These are phyloP conservation scores for Rhodotorula mucilaginosa DNA, from an alignment of 1,284 basidiomycete genomes.

Conservation along the genomic window DNA sequence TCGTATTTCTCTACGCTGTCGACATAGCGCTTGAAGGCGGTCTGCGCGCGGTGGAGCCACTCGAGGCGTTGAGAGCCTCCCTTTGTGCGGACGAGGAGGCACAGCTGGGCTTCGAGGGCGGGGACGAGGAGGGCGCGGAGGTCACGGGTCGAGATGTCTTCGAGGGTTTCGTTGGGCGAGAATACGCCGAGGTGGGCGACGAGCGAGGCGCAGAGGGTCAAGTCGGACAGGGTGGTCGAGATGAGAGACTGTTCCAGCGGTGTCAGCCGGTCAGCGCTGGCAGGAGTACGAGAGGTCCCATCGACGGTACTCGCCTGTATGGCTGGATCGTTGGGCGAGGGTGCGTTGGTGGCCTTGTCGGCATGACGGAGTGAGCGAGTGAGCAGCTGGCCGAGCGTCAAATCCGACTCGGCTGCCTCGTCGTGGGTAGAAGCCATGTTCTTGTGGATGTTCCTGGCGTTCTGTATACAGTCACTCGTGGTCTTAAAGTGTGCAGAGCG, in stretches of 20 bases:
- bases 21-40: slow-evolving; percentile 60
- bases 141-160: slow-evolving; percentile 78
- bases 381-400: slow-evolving; percentile 39
- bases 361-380: slow-evolving; percentile 23
- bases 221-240: slow-evolving; percentile 33
- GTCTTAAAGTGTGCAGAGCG: neutral
- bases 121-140: slow-evolving; percentile 76
- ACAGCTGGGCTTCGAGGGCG: slow-evolving; percentile 69
- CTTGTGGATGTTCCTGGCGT: too few species aligned
- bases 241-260: slow-evolving; percentile 16
- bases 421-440: neutral
- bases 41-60: slow-evolving; percentile 56
- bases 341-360: slow-evolving; percentile 9
- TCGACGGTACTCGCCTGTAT: slow-evolving; percentile 17
- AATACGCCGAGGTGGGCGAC: slow-evolving; percentile 64
- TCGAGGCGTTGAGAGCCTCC: slow-evolving; percentile 62
- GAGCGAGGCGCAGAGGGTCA: slow-evolving; percentile 42
- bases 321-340: slow-evolving; percentile 21
- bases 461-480: too few species aligned
- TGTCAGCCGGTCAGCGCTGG: neutral
- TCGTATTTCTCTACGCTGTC: slow-evolving; percentile 63
- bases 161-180: slow-evolving; percentile 77
- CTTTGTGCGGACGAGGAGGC: slow-evolving; percentile 62
- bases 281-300: too few species aligned
- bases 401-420: slow-evolving; percentile 4